Conservation (phyloP, 768 basidiomycete species). For the Mycena sanguinolenta region DNA sequence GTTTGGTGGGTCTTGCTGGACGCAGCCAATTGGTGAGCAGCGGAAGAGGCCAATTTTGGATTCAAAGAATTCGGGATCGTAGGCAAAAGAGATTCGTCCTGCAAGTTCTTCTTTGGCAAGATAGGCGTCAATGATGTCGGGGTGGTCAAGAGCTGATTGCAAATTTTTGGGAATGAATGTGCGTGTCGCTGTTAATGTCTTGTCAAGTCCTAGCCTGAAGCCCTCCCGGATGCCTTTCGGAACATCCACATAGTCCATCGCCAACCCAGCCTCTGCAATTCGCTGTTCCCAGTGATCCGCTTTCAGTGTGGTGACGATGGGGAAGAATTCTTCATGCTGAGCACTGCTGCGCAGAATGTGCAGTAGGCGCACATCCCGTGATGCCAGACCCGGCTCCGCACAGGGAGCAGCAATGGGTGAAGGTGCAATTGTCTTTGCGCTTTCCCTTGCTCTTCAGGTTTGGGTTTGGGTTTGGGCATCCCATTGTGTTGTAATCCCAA, state of each 20-base stretch:
- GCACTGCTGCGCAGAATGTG: no score
- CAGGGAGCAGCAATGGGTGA: no score
- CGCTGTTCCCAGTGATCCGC: slow-evolving; percentile 23
- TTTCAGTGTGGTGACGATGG: no score
- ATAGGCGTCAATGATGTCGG: neutral
- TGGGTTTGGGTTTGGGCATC: no score
- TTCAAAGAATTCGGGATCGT: slow-evolving; percentile 17
- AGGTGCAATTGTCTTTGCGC: no score
- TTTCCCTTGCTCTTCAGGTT: no score
- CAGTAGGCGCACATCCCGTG: no score
- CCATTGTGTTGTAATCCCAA: no score
- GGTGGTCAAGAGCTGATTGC: neutral
- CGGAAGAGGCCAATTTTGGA: slow-evolving; percentile 30
- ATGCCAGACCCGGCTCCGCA: no score
- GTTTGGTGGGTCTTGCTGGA: slow-evolving; percentile 1
- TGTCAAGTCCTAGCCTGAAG: slow-evolving; percentile 30
- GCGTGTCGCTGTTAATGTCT: neutral
- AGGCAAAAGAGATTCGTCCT: neutral
- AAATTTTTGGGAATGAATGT: slow-evolving; percentile 17
- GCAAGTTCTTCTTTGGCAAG: neutral
- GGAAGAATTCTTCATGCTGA: no score
- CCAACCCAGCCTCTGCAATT: slow-evolving; percentile 11
- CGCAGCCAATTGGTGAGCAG: slow-evolving; percentile 21
- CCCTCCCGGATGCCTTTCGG: slow-evolving; percentile 36
- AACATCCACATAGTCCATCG: slow-evolving; percentile 36